These are phyloP conservation scores for Phytophthora lateralis DNA, from an alignment of 352 stramenopile species.

Conservation along the genomic window DNA sequence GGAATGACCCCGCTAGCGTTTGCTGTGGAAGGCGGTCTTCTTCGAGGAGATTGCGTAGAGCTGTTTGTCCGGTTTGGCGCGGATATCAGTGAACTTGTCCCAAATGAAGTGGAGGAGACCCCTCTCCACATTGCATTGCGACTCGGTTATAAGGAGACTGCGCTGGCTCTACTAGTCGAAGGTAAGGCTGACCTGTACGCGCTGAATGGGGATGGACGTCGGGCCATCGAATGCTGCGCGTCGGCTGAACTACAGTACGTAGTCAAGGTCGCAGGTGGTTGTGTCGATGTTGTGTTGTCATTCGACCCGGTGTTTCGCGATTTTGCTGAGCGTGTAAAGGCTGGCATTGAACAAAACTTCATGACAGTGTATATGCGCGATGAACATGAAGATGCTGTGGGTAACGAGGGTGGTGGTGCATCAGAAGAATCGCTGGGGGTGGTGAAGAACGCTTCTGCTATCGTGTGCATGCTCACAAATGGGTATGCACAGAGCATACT, in stretches of 20 bases:
- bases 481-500: constrained; percentile 64
- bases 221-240: constrained; percentile 76
- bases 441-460: constrained; percentile 67
- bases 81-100: constrained; percentile 51
- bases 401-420: constrained; percentile 28
- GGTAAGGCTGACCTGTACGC: constrained; percentile 61
- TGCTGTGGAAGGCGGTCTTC: constrained; percentile 53
- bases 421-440: constrained; percentile 48
- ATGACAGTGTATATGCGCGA: constrained; percentile 80
- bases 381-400: constrained; percentile 37
- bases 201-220: constrained; percentile 56
- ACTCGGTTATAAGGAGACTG: constrained; percentile 58
- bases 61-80: constrained; percentile 61
- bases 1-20: constrained; percentile 75
- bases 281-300: constrained; percentile 80
- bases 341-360: constrained; percentile 72
- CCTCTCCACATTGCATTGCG: constrained; percentile 76
- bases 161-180: constrained; percentile 62
- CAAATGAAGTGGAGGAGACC: constrained; percentile 65
- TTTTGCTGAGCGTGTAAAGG: constrained; percentile 67
- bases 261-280: constrained; percentile 70
- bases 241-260: constrained; percentile 77
- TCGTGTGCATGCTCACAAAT: constrained; percentile 75
- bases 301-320: constrained; percentile 69
- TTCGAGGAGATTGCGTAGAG: constrained; percentile 52